phyloP scores from a whole-genome alignment of 495 filamentous ascomycete species.

The Xylaria venustula region DNA sequence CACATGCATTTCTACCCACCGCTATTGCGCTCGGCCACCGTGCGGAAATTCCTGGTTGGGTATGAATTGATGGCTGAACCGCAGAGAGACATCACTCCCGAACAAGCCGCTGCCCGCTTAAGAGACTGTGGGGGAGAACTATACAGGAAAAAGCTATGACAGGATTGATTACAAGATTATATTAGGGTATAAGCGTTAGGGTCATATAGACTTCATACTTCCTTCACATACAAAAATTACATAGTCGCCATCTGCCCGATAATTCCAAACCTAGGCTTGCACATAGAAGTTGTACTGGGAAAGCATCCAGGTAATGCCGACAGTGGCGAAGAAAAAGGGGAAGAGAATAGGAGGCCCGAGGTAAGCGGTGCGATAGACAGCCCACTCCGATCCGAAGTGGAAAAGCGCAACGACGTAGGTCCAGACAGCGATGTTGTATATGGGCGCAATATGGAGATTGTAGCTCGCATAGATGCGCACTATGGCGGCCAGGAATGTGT shows the following conservation, averaged over 20 bases:
- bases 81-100: constrained; percentile 95
- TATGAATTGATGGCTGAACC: constrained; percentile 97
- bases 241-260: background rate
- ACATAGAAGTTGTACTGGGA: constrained; percentile 68
- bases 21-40: constrained; percentile 85
- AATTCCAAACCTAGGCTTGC: constrained; percentile 16
- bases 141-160: constrained; percentile 69
- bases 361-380: constrained; percentile 68
- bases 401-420: constrained; percentile 75
- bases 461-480: constrained; percentile 85
- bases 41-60: constrained; percentile 93
- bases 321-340: constrained; percentile 70
- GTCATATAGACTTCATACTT: background rate
- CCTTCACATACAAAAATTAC: background rate
- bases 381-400: constrained; percentile 83
- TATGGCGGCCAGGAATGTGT: constrained; percentile 74
- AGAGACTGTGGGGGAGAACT: constrained; percentile 73
- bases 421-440: constrained; percentile 77
- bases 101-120: constrained; percentile 83
- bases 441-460: constrained; percentile 64
- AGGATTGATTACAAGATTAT: background rate
- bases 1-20: constrained; percentile 98
- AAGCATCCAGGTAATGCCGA: constrained; percentile 78
- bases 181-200: background rate
- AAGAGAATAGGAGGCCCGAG: constrained; percentile 67